phyloP scores from a whole-genome alignment of 768 basidiomycete species.

The Obba rivulosa region DNA sequence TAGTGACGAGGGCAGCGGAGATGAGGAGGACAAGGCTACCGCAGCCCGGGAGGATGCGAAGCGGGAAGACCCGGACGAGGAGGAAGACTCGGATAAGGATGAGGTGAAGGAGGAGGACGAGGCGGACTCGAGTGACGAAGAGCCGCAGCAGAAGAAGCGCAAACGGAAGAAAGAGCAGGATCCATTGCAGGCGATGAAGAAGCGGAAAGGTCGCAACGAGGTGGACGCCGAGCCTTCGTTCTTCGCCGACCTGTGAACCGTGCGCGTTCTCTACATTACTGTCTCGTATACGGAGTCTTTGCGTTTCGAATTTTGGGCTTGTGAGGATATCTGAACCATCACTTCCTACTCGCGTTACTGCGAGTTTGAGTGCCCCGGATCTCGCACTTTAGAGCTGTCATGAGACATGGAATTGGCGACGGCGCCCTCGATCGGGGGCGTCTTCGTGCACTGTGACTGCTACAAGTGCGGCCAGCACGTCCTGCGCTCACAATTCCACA shows the following conservation, averaged over 20 bases:
- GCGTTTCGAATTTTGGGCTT: no score
- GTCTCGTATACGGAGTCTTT: no score
- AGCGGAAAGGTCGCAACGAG: conserved; percentile 56
- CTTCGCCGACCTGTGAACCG: conserved; percentile 53
- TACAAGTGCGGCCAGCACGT: no score
- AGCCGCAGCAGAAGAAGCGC: conserved; percentile 38
- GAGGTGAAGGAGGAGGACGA: conserved; percentile 12
- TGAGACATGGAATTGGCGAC: no score
- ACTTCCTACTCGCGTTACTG: no score
- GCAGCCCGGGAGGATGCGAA: conserved; percentile 37
- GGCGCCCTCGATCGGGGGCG: no score
- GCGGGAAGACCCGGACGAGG: conserved; percentile 26
- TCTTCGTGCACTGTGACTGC: no score
- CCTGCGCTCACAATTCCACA: no score
- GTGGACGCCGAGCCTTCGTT: conserved; percentile 56
- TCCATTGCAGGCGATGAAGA: conserved; percentile 36
- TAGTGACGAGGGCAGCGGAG: conserved; percentile 21
- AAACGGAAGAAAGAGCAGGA: conserved; percentile 54
- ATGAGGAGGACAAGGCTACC: conserved; percentile 18
- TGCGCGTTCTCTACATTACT: no score
- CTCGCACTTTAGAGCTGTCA: no score
- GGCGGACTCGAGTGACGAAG: conserved; percentile 12
- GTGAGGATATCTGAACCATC: no score
- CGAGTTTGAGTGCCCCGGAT: no score
- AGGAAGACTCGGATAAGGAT: conserved; percentile 23